Evolutionary conservation across 1,284 basidiomycete genomes (phyloP).

Genomic region (Ganoderma boninense): DNA sequence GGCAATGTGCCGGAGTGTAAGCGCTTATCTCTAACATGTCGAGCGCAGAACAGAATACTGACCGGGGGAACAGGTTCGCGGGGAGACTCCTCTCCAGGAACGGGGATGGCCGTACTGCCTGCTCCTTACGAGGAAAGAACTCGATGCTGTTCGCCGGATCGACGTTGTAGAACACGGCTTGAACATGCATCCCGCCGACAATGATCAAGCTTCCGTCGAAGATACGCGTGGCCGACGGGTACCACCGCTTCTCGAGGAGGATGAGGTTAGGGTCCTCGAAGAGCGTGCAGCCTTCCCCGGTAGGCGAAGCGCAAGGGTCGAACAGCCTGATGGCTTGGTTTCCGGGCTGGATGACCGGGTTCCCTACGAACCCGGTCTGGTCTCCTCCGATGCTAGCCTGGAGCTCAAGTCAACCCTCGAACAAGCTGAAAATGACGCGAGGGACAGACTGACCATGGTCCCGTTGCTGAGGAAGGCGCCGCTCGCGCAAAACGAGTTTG

Average conservation of each 20-base stretch:
- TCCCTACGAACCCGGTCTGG: constrained; percentile 49
- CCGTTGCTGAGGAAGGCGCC: constrained; percentile 52
- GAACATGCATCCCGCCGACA: constrained; percentile 48
- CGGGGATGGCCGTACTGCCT: constrained; percentile 50
- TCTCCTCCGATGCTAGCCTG: constrained; percentile 52
- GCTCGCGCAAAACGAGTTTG: constrained; percentile 38
- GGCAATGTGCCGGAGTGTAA: not conserved
- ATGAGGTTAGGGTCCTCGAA: constrained; percentile 49
- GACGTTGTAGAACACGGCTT: constrained; percentile 47
- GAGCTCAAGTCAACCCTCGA: constrained; percentile 18
- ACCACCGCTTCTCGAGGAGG: constrained; percentile 49
- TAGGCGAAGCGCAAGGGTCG: constrained; percentile 44
- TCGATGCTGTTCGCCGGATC: constrained; percentile 59
- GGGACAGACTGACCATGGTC: constrained; percentile 46
- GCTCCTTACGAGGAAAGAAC: constrained; percentile 61
- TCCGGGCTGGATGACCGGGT: constrained; percentile 40
- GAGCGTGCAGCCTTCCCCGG: constrained; percentile 46
- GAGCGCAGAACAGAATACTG: not conserved
- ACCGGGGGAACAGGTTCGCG: constrained; percentile 36
- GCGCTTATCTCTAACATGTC: not conserved
- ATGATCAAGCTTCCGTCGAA: constrained; percentile 52
- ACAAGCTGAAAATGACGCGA: not conserved
- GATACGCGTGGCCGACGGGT: constrained; percentile 49
- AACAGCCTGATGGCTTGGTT: constrained; percentile 45
- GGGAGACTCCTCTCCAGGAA: constrained; percentile 48